Percentiles rank a stretch among this genome's conserved stretches.
These are phyloP conservation scores for Neospora caninum DNA, from an alignment of 169 alveolate genomes.

Conservation along the genomic window DNA sequence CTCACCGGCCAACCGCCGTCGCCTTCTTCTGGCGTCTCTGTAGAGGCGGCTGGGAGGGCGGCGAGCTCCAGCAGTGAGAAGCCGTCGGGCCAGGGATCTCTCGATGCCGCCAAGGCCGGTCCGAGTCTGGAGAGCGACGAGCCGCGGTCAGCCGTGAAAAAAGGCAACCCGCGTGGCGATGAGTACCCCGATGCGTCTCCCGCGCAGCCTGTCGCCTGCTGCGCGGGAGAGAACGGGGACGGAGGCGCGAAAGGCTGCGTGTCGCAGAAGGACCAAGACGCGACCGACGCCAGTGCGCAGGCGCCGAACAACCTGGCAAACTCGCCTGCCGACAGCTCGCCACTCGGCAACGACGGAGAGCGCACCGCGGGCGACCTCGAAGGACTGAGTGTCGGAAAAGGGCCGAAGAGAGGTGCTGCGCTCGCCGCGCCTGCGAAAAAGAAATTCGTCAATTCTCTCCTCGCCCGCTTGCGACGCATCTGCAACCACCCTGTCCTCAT, in stretches of 20 bases:
- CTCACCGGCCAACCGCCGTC: neutral
- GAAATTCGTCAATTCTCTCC: slow-evolving; percentile 81
- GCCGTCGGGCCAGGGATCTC: neutral
- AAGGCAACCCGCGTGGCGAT: no score
- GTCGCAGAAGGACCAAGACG: no score
- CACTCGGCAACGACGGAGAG: neutral
- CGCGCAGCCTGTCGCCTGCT: no score
- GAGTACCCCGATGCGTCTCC: no score
- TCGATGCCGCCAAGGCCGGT: no score
- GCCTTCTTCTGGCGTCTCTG: neutral
- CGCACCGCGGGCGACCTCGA: neutral
- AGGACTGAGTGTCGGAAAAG: neutral
- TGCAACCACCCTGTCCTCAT: slow-evolving; percentile 91
- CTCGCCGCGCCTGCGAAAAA: neutral
- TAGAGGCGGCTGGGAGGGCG: neutral
- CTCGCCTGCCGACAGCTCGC: no score
- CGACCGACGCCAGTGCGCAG: no score
- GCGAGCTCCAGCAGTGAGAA: neutral
- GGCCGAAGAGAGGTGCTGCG: neutral
- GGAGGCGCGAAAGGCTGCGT: no score
- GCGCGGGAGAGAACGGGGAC: no score
- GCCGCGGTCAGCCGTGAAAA: no score
- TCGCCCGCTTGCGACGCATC: slow-evolving; percentile 87
- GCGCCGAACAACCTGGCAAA: no score
- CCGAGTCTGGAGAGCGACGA: no score